These are phyloP conservation scores for Microbotryum lychnidis-dioicae DNA, from an alignment of 1,284 basidiomycete species.

Conservation along the genomic window DNA sequence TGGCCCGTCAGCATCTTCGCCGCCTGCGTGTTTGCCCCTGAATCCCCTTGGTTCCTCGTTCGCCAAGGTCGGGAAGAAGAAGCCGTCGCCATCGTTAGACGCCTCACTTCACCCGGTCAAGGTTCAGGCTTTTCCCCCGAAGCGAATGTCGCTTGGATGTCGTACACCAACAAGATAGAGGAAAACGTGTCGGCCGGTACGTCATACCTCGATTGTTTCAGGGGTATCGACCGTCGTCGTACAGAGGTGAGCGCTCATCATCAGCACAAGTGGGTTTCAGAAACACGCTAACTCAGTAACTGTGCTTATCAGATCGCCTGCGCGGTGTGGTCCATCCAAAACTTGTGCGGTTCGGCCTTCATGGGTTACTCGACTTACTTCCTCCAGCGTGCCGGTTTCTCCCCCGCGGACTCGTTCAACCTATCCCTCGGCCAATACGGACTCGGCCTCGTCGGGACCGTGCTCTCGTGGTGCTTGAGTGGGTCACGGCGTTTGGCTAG, in stretches of 20 bases:
- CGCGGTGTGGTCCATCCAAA: conserved; percentile 34
- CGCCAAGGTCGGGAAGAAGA: conserved; percentile 45
- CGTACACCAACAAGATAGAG: conserved; percentile 44
- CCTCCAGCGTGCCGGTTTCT: conserved; percentile 44
- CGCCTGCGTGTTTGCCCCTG: conserved; percentile 39
- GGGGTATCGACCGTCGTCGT: conserved; percentile 41
- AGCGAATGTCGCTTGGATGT: conserved; percentile 30
- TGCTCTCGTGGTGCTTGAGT: conserved; percentile 43
- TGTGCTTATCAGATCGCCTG: too few relatives aligned
- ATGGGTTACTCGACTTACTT: conserved; percentile 37
- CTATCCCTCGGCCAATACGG: conserved; percentile 42
- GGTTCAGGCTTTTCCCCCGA: conserved; percentile 40
- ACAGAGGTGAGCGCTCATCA: conserved; percentile 40
- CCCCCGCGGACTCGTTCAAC: conserved; percentile 39
- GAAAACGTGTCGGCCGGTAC: conserved; percentile 39
- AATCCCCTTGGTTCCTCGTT: conserved; percentile 46
- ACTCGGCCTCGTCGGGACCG: conserved; percentile 41
- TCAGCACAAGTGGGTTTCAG: background rate
- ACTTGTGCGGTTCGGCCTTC: conserved; percentile 32
- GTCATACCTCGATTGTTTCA: conserved; percentile 45
- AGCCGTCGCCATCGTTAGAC: conserved; percentile 41
- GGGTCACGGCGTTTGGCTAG: too few relatives aligned
- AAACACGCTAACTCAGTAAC: background rate
- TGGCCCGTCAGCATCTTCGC: conserved; percentile 37
- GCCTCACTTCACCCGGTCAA: conserved; percentile 40